Conservation (phyloP, 2,329 filamentous ascomycete genomes). For the Xenoacremonium recifei region DNA sequence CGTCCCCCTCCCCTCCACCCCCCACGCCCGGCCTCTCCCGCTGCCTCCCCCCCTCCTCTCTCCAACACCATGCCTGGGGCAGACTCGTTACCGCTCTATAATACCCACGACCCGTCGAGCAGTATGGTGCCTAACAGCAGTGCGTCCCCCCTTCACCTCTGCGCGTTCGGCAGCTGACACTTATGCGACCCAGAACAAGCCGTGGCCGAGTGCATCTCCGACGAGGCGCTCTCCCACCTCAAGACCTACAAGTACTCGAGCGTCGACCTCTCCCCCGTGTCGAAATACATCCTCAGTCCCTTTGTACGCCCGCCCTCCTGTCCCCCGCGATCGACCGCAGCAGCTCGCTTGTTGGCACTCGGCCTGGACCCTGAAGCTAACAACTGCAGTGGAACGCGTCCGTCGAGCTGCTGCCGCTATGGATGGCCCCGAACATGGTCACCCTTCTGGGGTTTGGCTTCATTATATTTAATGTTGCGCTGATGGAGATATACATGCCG, state of each 20-base stretch:
- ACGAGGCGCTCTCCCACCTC: conserved; percentile 86
- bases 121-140: conserved; percentile 35
- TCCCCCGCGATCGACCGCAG: conserved; percentile 9
- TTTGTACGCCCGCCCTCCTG: conserved; percentile 64
- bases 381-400: conserved; percentile 85
- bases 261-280: conserved; percentile 93
- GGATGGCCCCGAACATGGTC: conserved; percentile 97
- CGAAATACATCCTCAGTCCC: conserved; percentile 88
- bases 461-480: conserved; percentile 78
- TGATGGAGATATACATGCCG: conserved; percentile 77
- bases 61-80: conserved; percentile 27
- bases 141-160: conserved; percentile 5
- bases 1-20: conserved; percentile 9
- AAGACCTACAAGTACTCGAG: conserved; percentile 97
- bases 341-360: conserved; percentile 2
- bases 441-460: conserved; percentile 93
- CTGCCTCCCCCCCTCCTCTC: conserved; percentile 18
- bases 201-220: conserved; percentile 73
- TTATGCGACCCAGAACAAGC: conserved; percentile 42
- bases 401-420: conserved; percentile 87
- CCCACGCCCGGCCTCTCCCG: too few relatives aligned
- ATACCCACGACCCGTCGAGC: conserved; percentile 22
- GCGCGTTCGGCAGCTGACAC: background rate
- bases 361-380: background rate
- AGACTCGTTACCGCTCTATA: conserved; percentile 33